Evolutionary conservation across 1,284 basidiomycete genomes (phyloP).

Genomic region (Cerrena zonata): DNA sequence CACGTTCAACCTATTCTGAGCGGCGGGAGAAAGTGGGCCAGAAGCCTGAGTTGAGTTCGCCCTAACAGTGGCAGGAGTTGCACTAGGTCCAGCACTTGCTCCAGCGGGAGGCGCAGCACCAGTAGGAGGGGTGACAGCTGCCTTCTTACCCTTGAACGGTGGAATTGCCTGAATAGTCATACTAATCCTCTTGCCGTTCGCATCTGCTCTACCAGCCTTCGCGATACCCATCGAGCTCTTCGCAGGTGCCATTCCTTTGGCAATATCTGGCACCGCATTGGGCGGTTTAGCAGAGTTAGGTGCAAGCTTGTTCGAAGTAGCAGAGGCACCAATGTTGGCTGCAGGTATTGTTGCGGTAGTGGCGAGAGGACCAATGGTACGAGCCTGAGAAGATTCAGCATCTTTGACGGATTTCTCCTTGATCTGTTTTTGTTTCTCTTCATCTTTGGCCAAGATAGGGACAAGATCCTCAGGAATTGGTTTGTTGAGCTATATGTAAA

Average conservation of each 20-base stretch:
- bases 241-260: slow-evolving; percentile 10
- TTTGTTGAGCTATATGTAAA: slow-evolving; percentile 69
- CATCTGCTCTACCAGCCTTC: slow-evolving; percentile 26
- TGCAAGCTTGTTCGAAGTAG: slow-evolving; percentile 11
- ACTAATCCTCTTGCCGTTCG: slow-evolving; percentile 32
- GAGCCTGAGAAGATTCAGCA: slow-evolving; percentile 56
- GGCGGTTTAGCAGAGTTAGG: slow-evolving; percentile 6
- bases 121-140: slow-evolving; percentile 23
- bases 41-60: slow-evolving; percentile 20
- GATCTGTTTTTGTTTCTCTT: slow-evolving; percentile 79
- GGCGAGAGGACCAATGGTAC: slow-evolving; percentile 52
- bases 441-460: slow-evolving; percentile 86
- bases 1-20: slow-evolving; percentile 51
- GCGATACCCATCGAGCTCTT: slow-evolving; percentile 10
- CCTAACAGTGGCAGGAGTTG: slow-evolving; percentile 21
- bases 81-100: slow-evolving; percentile 23
- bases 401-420: slow-evolving; percentile 71
- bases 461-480: slow-evolving; percentile 92
- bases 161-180: slow-evolving; percentile 89
- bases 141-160: slow-evolving; percentile 73
- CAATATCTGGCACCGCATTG: slow-evolving; percentile 11
- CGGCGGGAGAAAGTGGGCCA: slow-evolving; percentile 38
- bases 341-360: slow-evolving; percentile 27
- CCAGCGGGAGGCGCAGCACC: slow-evolving; percentile 26
- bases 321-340: slow-evolving; percentile 12